A percentile compares a stretch with the other conserved stretches of the same genome.
phyloP scores from a whole-genome alignment of 176 grass and related monocot species.

The Musa schizocarpa region DNA sequence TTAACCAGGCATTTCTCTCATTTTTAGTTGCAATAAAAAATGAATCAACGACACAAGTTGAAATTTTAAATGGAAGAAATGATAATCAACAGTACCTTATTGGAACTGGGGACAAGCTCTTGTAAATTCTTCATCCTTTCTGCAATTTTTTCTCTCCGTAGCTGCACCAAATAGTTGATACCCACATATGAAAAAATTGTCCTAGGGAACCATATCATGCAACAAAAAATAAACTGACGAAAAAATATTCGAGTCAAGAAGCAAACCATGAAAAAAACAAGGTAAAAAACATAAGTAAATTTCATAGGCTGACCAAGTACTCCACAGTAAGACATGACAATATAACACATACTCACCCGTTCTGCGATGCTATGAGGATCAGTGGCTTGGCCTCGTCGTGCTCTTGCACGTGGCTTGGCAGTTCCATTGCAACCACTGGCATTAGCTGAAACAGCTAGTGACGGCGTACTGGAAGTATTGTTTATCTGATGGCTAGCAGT shows the following conservation, averaged over 20 bases:
- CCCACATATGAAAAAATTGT: neutral
- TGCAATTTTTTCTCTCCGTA: constrained; percentile 30
- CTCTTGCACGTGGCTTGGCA: constrained; percentile 24
- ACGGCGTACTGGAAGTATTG: neutral
- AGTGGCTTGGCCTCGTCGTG: constrained; percentile 26
- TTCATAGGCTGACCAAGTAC: neutral
- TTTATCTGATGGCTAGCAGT: constrained; percentile 9
- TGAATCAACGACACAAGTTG: neutral
- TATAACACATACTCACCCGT: constrained; percentile 10
- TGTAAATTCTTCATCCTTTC: constrained; percentile 29
- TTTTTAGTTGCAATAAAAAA: neutral
- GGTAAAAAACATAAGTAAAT: neutral
- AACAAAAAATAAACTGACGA: neutral
- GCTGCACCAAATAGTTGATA: constrained; percentile 11
- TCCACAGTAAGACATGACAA: neutral
- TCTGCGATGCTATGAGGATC: constrained; percentile 39
- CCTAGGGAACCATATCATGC: neutral
- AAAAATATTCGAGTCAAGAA: neutral
- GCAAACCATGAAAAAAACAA: too few relatives aligned
- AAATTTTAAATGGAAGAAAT: neutral
- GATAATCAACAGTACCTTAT: constrained; percentile 16
- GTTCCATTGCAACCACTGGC: constrained; percentile 21
- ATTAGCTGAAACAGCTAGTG: constrained; percentile 13
- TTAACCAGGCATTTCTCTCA: neutral
- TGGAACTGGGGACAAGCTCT: constrained; percentile 20